phyloP scores from a whole-genome alignment of 2,329 filamentous ascomycete species.

The Arthrobotrys iridis region DNA sequence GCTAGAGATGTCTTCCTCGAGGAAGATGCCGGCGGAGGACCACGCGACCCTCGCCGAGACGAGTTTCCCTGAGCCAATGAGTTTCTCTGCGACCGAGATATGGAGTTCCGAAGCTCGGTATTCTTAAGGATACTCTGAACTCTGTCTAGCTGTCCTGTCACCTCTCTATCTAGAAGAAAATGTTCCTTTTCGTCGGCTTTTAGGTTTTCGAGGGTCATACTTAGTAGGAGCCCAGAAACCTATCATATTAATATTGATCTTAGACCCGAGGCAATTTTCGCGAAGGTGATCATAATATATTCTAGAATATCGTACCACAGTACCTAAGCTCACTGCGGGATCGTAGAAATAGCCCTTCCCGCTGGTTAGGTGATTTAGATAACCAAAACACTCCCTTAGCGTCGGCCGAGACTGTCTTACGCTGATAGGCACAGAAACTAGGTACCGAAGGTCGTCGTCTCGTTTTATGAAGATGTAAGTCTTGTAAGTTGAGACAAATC shows the following conservation, averaged over 20 bases:
- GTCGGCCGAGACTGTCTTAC: not conserved
- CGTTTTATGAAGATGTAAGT: conserved; percentile 9
- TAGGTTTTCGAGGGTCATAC: conserved; percentile 11
- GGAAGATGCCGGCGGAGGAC: not conserved
- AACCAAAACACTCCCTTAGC: conserved; percentile 2
- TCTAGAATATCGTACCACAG: not conserved
- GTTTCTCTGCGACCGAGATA: not conserved
- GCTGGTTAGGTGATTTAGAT: conserved; percentile 2
- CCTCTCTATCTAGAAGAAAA: conserved; percentile 1
- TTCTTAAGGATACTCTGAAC: conserved; percentile 16
- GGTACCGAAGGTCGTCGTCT: conserved; percentile 14
- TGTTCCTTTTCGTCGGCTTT: conserved; percentile 8
- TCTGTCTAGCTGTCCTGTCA: conserved; percentile 2
- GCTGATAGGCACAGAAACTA: not conserved
- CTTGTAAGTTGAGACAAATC: conserved; percentile 2
- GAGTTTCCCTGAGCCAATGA: not conserved
- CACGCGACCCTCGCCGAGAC: not conserved
- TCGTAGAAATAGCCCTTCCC: conserved; percentile 5
- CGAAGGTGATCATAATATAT: not conserved
- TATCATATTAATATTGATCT: not conserved
- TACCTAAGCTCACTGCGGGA: not conserved
- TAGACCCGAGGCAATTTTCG: not conserved
- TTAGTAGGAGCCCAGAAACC: conserved; percentile 1
- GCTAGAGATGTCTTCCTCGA: not conserved
- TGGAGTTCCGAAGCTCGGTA: conserved; percentile 14